Evolutionary conservation across 2,329 filamentous ascomycete genomes (phyloP), one percentile per base, ranked within the genome.

Genomic region (Botrytis fragariae): DNA sequence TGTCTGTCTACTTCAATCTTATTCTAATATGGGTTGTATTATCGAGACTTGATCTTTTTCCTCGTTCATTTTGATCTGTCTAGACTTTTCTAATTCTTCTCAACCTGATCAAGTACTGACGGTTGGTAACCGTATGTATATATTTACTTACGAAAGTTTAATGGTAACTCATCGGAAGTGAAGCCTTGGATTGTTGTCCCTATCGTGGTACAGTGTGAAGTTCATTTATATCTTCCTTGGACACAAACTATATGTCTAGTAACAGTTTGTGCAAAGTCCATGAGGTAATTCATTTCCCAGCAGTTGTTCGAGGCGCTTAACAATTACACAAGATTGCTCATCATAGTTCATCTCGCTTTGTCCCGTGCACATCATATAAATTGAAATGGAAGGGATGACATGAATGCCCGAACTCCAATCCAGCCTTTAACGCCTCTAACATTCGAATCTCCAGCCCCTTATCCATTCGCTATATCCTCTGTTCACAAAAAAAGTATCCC

Each of bases 1-100:
- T 2, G 1, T 25, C 1, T 5, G 2, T 14, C 2, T n/a, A 37
- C 4, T 42, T 7, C 0, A 2, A n/a, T n/a, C 20, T 9, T 16
- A 29, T 14, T 22, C 5, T 0, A 54, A 42, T 8, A 42, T 37
- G 48, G 5, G 3, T 6, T 16, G 12, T 16, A 4, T n/a, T 10
- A 22, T 9, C 3, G 9, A 20, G 25, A 22, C 22, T 25, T 25
- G 45, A 25, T 48, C 6, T 25, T 4, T 48, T 48, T 25, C 1
- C 20, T 48, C 20, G 45, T 48, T 48, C 45, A 25, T 48, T 8
- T 48, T 48, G 20, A 48, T 51, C 48, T 5, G 2, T 51, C 25
- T 51, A n/a, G 25, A n/a, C 48, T 12, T 3, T 51, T 14, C 9
- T 48, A n/a, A 4, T n/a, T 51, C 3, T 25, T 51, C 25, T n/a